phyloP scores from a whole-genome alignment of 164 flowering plant species.

The Piper longum region DNA sequence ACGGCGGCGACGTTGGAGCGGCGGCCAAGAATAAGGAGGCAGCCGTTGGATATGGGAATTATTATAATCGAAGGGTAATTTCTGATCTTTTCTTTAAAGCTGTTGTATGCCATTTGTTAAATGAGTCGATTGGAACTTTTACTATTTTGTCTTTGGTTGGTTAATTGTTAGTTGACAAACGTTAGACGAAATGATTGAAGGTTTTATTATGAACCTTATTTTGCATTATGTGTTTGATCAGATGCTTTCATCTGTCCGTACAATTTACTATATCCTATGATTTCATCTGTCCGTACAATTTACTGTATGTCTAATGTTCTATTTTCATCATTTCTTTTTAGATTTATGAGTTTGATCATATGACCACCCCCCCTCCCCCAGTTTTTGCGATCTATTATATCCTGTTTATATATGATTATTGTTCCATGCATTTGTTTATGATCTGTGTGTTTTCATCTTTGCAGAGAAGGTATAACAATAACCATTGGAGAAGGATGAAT shows the following conservation, averaged over 20 bases:
- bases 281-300: background rate
- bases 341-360: too few species aligned
- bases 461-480: constrained; percentile 47
- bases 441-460: background rate
- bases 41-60: constrained; percentile 20
- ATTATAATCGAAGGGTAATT: constrained; percentile 21
- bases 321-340: too few species aligned
- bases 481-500: constrained; percentile 52
- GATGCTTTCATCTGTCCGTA: background rate
- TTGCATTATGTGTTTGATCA: too few species aligned
- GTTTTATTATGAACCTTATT: too few species aligned
- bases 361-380: too few species aligned
- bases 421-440: background rate
- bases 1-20: constrained; percentile 14
- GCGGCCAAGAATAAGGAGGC: constrained; percentile 10
- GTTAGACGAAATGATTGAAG: too few species aligned
- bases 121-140: background rate
- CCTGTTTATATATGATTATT: too few species aligned
- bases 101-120: too few species aligned
- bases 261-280: background rate
- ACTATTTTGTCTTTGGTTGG: background rate
- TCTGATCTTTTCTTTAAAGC: too few species aligned
- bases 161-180: background rate
- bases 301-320: background rate
- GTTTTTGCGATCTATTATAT: too few species aligned